Conservation (phyloP, 345 rosid species). For the Lepidium africanum region DNA sequence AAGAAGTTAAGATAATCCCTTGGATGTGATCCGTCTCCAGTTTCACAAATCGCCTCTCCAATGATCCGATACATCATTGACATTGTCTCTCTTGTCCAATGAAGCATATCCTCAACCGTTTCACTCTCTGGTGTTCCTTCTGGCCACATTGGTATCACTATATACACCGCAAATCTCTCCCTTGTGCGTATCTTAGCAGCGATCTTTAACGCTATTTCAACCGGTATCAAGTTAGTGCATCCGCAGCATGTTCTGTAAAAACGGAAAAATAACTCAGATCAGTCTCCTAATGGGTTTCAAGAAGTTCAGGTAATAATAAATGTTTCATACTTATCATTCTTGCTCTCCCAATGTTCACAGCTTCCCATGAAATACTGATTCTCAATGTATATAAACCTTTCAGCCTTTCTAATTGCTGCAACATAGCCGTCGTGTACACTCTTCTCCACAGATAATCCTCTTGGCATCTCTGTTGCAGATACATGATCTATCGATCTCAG, state of each 20-base stretch:
- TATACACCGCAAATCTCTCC: constrained; percentile 70
- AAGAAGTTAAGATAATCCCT: constrained; percentile 79
- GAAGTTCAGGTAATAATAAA: background rate
- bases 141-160: constrained; percentile 96
- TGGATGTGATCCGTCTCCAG: constrained; percentile 44
- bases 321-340: constrained; percentile 24
- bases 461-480: constrained; percentile 45
- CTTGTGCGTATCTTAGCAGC: constrained; percentile 48
- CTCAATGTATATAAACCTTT: constrained; percentile 80
- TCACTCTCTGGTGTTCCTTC: constrained; percentile 83
- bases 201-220: constrained; percentile 71
- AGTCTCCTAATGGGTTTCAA: background rate
- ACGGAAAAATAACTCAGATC: background rate
- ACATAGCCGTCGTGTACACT: constrained; percentile 81
- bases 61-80: constrained; percentile 71
- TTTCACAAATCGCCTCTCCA: constrained; percentile 58
- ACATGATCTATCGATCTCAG: constrained; percentile 67
- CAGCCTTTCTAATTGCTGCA: constrained; percentile 62
- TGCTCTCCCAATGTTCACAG: constrained; percentile 64
- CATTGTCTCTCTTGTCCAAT: constrained; percentile 88
- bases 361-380: constrained; percentile 89
- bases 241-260: constrained; percentile 31
- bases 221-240: constrained; percentile 73
- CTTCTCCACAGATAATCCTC: constrained; percentile 42
- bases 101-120: constrained; percentile 74